phyloP scores from a whole-genome alignment of 495 filamentous ascomycete genomes.

The Lasiosphaeria miniovina region DNA sequence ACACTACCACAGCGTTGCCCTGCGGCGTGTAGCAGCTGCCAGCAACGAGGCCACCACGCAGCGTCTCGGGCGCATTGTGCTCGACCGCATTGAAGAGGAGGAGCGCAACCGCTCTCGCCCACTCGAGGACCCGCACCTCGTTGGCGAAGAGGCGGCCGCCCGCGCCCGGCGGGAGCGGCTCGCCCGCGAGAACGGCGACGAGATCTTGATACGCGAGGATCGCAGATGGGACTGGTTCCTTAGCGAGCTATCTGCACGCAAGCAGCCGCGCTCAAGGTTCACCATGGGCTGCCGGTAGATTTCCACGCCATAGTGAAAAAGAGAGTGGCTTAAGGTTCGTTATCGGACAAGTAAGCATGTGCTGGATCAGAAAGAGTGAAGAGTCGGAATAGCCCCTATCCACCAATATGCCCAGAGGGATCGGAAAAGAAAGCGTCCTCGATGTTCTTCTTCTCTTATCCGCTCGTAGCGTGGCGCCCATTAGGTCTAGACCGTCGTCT shows the following conservation, averaged over 20 bases:
- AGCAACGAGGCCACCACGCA: constrained; percentile 19
- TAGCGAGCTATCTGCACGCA: constrained; percentile 26
- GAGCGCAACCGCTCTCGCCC: constrained; percentile 36
- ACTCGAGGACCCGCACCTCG: constrained; percentile 52
- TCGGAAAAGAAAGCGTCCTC: not conserved
- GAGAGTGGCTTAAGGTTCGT: not conserved
- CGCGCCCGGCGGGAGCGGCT: constrained; percentile 42
- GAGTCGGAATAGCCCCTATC: no score
- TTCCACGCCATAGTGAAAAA: not conserved
- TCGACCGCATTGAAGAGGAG: constrained; percentile 37
- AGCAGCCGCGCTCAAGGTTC: not conserved
- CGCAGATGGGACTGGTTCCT: constrained; percentile 50
- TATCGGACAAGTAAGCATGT: not conserved
- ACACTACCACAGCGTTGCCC: constrained; percentile 48
- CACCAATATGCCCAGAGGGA: no score
- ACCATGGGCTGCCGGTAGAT: not conserved
- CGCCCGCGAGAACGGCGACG: constrained; percentile 44
- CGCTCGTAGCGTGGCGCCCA: no score
- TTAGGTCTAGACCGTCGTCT: no score
- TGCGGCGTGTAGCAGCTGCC: constrained; percentile 36
- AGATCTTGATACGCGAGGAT: constrained; percentile 45
- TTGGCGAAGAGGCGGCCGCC: constrained; percentile 50
- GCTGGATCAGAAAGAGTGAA: not conserved
- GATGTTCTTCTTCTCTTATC: not conserved
- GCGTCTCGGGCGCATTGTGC: constrained; percentile 25